phyloP scores from a whole-genome alignment of 1,284 basidiomycete genomes.

The Hymenochaete sp. region DNA sequence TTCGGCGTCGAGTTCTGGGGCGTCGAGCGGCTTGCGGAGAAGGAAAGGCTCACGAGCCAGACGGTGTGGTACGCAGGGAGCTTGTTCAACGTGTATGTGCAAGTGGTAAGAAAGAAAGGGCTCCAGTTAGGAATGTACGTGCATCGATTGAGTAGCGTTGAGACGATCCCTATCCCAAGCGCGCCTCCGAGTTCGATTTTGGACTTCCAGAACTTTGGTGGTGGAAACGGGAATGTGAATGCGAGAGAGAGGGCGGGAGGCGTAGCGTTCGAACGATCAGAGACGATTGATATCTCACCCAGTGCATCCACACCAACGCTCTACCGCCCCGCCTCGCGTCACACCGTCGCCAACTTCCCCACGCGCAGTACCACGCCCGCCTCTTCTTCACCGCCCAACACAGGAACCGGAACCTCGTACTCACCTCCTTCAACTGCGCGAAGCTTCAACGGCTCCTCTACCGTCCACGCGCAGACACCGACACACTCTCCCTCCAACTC shows the following conservation, averaged over 20 bases:
- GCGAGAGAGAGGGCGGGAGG: too few relatives aligned
- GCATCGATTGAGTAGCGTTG: conserved; percentile 74
- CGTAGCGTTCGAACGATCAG: not conserved
- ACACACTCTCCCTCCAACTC: conserved; percentile 19
- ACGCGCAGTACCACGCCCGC: conserved; percentile 20
- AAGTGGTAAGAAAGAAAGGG: conserved; percentile 56
- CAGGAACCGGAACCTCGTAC: not conserved
- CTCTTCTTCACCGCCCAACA: too few relatives aligned
- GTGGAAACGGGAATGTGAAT: too few relatives aligned
- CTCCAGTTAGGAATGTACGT: conserved; percentile 85
- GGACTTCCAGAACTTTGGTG: too few relatives aligned
- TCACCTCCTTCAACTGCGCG: conserved; percentile 15
- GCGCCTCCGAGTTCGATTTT: conserved; percentile 5
- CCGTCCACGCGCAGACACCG: conserved; percentile 1
- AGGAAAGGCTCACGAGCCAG: conserved; percentile 67
- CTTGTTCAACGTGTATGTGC: conserved; percentile 81
- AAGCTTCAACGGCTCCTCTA: conserved; percentile 17
- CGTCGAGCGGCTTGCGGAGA: conserved; percentile 69
- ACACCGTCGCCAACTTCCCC: not conserved
- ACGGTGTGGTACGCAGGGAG: conserved; percentile 77
- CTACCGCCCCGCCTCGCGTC: conserved; percentile 8
- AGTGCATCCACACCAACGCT: conserved; percentile 12
- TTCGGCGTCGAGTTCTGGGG: conserved; percentile 91
- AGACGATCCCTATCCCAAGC: conserved; percentile 24
- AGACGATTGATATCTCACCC: conserved; percentile 8